Base-by-base conservation (phyloP, 768 basidiomycete genomes). In the Suillus clintonianus region DNA sequence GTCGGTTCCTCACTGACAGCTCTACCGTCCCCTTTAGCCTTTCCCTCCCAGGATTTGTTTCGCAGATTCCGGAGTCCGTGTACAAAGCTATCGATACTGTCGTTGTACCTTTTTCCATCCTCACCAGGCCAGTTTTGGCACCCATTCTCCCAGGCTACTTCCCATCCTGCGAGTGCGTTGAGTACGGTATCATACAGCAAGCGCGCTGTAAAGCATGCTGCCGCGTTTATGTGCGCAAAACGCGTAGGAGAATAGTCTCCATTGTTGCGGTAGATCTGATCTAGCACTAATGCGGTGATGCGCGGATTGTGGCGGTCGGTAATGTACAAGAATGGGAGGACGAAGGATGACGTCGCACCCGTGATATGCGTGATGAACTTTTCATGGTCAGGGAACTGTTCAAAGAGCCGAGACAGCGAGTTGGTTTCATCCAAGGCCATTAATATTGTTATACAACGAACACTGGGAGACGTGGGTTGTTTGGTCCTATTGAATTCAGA, bases 291-390 rank as follows among this genome's bases (percentile, higher is more conserved):
- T 30, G 80, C 67, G 0, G 86, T 85, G 32, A 83, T 74, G 43
- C 81, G 78, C 7, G 82, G 72, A 6, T 86, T 81, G 59, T 77
- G 76, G 0, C 85, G 74, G 72, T 91, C 89, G 59, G 87, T 84
- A 47, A 92, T 70, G 71, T 85, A 90, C 65, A 92, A 81, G 74
- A 91, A 92, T 0, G 87, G 82, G 2, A 89, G 88, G 9, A 88
- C 83, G 50, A 63, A 73, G 1, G 76, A 67, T 4, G 72, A 72
- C 4, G 81, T 71, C 4, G 82, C 71, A 9, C 73, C 32, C 3
- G 64, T 62, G 61, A 77, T 57, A 36, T 76, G 74, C 10, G 59
- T n/a, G 30, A 67, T 63, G 14, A 76, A 71, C 15, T 65, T 63
- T 22, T 39, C 10, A 56, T 77, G 72, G 4, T 74, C 76, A 1